Evolutionary conservation across 805 yeast species (phyloP), one percentile per base, ranked within the genome.

Genomic region (Nakazawaea molendinolei): DNA sequence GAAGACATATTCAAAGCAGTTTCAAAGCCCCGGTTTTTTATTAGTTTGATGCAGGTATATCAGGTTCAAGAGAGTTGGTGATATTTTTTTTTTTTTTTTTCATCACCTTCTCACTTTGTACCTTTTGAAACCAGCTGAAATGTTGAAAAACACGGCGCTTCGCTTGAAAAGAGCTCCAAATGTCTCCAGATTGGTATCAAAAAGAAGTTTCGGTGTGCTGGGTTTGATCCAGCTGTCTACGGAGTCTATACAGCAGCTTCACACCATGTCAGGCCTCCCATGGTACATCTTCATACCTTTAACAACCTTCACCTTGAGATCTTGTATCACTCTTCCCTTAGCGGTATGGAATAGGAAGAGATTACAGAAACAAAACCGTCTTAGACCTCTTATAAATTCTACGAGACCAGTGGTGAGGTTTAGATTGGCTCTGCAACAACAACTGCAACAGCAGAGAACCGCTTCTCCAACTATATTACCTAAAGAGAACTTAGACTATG

Each of bases 251-350:
- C 73, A 70, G 40, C 41, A 60, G 1, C 33, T 74, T 1, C 90
- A 83, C 55, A 56, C 67, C 7, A 38, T 49, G n/a, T 53, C 77
- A 1, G 82, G 83, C 0, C 48, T 89, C 2, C 86, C 95, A 3
- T 89, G 97, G 96, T 76, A 85, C 67, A 72, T 74, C 0, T 59
- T 86, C 25, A 80, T 89, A 8, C 97, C 97, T 0, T 23, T 76
- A 5, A 60, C 83, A 0, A 85, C 96, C 0, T 52, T 87, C 17
- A 60, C 75, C 0, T 53, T 89, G 15, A 67, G 97, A 45, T 52
- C 82, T 0, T 44, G 65, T 2, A 63, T 83, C 54, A 89, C 96
- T 0, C 52, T 86, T 6, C 97, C 97, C 4, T 57, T 89, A 15
- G 86, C 94, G 1, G 64, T 87, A 2, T 46, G 71, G 43, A 94